Percentiles rank a stretch among this genome's conserved stretches.
phyloP scores from a whole-genome alignment of 2,329 filamentous ascomycete genomes.

The Chaetomium strumarium region DNA sequence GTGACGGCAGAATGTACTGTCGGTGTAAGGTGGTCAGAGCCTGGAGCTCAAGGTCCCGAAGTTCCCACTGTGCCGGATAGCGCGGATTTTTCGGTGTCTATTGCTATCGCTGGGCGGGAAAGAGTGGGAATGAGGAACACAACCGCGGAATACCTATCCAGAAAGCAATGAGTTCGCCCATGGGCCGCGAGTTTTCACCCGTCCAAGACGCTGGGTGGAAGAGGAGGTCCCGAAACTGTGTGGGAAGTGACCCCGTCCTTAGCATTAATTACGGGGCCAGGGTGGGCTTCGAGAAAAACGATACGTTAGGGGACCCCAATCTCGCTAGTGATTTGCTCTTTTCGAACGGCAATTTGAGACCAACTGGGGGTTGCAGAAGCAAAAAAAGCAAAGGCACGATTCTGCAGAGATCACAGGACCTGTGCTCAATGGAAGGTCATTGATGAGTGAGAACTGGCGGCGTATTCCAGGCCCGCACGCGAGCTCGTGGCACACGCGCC shows the following conservation, averaged over 20 bases:
- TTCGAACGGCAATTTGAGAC: conserved; percentile 28
- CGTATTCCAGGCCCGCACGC: background rate
- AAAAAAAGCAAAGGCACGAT: conserved; percentile 15
- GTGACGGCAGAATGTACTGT: background rate
- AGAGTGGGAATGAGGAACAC: background rate
- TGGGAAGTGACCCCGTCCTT: conserved; percentile 24
- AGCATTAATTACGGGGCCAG: conserved; percentile 33
- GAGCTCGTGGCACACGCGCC: background rate
- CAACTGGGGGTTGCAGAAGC: conserved; percentile 18
- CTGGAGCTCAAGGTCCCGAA: background rate
- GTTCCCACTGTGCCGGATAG: background rate
- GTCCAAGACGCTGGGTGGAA: conserved; percentile 9
- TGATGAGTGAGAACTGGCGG: background rate
- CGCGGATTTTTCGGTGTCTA: background rate
- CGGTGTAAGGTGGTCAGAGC: background rate
- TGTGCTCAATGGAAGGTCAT: background rate
- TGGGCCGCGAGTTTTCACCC: conserved; percentile 4
- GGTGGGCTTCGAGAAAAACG: conserved; percentile 27
- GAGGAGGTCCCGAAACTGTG: conserved; percentile 15
- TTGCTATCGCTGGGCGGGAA: background rate
- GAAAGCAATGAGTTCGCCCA: conserved; percentile 12
- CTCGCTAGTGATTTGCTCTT: conserved; percentile 35
- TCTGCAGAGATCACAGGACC: background rate
- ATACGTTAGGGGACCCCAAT: conserved; percentile 34
- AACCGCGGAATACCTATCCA: conserved; percentile 4